These are phyloP conservation scores for Pyricularia sp. DNA, from an alignment of 2,329 filamentous ascomycete species.

Conservation along the genomic window DNA sequence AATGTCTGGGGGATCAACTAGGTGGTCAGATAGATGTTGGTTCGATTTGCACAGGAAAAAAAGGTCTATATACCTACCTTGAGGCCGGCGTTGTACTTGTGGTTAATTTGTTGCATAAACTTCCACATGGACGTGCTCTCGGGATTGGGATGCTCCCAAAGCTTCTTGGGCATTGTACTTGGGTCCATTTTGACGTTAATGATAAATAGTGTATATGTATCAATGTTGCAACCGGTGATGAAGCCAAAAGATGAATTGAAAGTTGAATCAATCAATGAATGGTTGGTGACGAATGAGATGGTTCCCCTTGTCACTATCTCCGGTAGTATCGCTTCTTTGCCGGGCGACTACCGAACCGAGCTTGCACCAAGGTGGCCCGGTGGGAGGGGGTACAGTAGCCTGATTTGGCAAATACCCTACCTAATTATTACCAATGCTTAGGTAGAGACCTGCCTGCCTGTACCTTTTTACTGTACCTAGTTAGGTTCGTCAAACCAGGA, in stretches of 20 bases:
- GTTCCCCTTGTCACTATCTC: not conserved
- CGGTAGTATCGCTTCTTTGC: not conserved
- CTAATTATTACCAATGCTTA: too few relatives aligned
- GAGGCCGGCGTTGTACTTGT: slow-evolving; percentile 43
- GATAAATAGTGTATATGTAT: too few relatives aligned
- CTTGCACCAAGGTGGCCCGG: not conserved
- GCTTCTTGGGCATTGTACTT: slow-evolving; percentile 40
- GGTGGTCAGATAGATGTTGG: not conserved
- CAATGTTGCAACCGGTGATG: too few relatives aligned
- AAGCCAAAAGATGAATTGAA: too few relatives aligned
- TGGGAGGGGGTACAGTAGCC: not conserved
- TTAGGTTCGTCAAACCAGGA: too few relatives aligned
- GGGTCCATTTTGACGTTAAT: not conserved
- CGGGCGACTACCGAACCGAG: too few relatives aligned
- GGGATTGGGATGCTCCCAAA: slow-evolving; percentile 59
- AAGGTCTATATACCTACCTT: slow-evolving; percentile 30
- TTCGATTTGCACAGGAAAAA: not conserved
- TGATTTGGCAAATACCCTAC: not conserved
- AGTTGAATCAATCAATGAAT: not conserved
- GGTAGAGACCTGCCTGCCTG: too few relatives aligned
- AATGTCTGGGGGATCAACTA: slow-evolving; percentile 43
- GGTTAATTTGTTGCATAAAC: slow-evolving; percentile 59
- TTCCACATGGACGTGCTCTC: slow-evolving; percentile 54
- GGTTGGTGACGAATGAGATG: too few relatives aligned
- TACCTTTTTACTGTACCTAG: too few relatives aligned